Evolutionary conservation across 2,329 filamentous ascomycete species (phyloP).

Genomic region (Diaporthe longicolla): DNA sequence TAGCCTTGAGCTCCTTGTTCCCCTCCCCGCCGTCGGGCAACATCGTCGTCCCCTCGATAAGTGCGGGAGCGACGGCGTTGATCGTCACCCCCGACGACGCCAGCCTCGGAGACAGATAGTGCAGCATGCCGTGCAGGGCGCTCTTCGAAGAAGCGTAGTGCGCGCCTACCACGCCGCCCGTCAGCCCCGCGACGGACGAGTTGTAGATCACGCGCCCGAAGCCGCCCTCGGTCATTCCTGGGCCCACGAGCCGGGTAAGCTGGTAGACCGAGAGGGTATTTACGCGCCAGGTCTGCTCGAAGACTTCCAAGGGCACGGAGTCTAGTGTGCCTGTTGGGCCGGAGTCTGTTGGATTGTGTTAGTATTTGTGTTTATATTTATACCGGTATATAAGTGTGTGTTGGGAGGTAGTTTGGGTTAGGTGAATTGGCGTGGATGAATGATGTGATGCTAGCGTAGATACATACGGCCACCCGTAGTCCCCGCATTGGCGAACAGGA

Average conservation of each 20-base stretch:
- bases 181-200: constrained; percentile 37
- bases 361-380: neutral
- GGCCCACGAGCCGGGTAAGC: constrained; percentile 34
- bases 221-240: constrained; percentile 24
- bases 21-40: constrained; percentile 17
- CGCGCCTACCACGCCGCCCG: constrained; percentile 38
- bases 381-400: neutral
- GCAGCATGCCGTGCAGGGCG: constrained; percentile 38
- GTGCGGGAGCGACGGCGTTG: constrained; percentile 39
- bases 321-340: constrained; percentile 36
- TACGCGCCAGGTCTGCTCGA: constrained; percentile 39
- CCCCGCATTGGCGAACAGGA: constrained; percentile 39
- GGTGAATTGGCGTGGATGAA: neutral
- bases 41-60: constrained; percentile 37
- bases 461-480: constrained; percentile 22
- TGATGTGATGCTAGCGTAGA: neutral
- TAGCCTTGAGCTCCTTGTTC: neutral
- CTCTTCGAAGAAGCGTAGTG: constrained; percentile 38
- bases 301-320: constrained; percentile 2
- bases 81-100: constrained; percentile 33
- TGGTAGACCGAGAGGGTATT: constrained; percentile 36
- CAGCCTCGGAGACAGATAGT: constrained; percentile 7
- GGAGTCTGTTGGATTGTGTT: neutral
- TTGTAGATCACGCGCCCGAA: constrained; percentile 38
- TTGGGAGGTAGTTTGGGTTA: neutral